Conservation (phyloP, 2,329 filamentous ascomycete genomes). For the Trichophyton rubrum region DNA sequence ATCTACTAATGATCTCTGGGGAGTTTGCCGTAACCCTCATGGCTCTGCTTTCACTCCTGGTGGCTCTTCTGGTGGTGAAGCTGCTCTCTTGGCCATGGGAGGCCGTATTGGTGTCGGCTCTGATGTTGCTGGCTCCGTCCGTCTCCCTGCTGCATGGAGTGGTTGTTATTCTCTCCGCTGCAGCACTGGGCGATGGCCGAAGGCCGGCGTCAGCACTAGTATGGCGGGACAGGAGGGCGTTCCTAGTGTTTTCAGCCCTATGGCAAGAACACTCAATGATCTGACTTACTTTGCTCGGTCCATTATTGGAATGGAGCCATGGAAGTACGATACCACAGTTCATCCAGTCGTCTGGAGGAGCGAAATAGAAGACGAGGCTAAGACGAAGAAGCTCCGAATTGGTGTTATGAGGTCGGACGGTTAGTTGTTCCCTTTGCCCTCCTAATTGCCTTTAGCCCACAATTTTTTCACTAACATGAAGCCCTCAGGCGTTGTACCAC, state of each 20-base stretch:
- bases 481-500: conserved; percentile 58
- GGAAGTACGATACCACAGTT: conserved; percentile 76
- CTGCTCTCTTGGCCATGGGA: conserved; percentile 65
- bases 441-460: not conserved
- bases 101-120: conserved; percentile 82
- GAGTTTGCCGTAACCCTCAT: conserved; percentile 68
- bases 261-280: conserved; percentile 76
- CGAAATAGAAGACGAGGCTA: conserved; percentile 47
- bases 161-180: conserved; percentile 80
- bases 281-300: conserved; percentile 71
- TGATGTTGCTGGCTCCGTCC: conserved; percentile 80
- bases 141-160: conserved; percentile 76
- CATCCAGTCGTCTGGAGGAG: conserved; percentile 72
- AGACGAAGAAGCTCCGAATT: conserved; percentile 53
- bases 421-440: conserved; percentile 12
- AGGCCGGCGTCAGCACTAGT: conserved; percentile 67
- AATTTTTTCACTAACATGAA: not conserved
- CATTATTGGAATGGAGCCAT: conserved; percentile 69
- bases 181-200: conserved; percentile 82
- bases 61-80: conserved; percentile 77
- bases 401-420: conserved; percentile 66
- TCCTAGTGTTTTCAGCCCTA: conserved; percentile 78
- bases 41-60: conserved; percentile 75
- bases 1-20: conserved; percentile 69
- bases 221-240: conserved; percentile 91